Evolutionary conservation across 2,329 filamentous ascomycete species (phyloP), one percentile per base, ranked within the genome.

Genomic region (Colletotrichum filicis): DNA sequence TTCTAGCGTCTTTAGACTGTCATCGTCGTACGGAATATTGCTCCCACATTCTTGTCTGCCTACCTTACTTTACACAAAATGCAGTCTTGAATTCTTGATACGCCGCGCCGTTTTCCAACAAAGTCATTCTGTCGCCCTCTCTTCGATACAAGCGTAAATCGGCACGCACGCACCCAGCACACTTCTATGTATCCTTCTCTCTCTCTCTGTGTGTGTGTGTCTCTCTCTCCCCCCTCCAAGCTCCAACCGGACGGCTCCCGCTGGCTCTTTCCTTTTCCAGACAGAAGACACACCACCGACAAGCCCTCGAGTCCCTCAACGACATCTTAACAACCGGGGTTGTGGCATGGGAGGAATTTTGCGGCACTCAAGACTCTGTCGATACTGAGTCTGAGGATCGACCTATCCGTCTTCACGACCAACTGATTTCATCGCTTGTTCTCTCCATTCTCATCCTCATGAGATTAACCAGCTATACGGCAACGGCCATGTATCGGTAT

Each of bases 231-330:
- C 11, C 59, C 28, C 16, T 46, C 24, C 22, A 32, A 26, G 46
- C 11, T 28, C 56, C n/a, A 68, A 42, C 37, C 42, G 64, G 52
- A 62, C 57, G 68, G 58, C 52, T 62, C 69, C 53, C 52, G 65
- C 28, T 14, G 32, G 42, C 49, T 53, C 69, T 62, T 57, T 66
- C 63, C 63, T 56, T 60, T 68, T 68, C 57, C 46, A 61, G 66
- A 56, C 63, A 46, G 16, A 60, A 58, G 68, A 42, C 64, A 72
- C 66, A 55, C 68, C 53, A 64, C 53, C 66, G 52, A 19, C n/a
- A 49, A 49, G 42, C 22, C 30, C 52, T 37, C 11, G 28, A 19
- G 37, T 42, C n/a, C 42, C 59, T 63, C 26, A 26, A 53, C 60
- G 12, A 63, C 7, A n/a, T 30, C 46, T 63, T 4, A 8, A 22